Evolutionary conservation across 169 alveolate species (phyloP).

Genomic region (Plasmodium malariae): DNA sequence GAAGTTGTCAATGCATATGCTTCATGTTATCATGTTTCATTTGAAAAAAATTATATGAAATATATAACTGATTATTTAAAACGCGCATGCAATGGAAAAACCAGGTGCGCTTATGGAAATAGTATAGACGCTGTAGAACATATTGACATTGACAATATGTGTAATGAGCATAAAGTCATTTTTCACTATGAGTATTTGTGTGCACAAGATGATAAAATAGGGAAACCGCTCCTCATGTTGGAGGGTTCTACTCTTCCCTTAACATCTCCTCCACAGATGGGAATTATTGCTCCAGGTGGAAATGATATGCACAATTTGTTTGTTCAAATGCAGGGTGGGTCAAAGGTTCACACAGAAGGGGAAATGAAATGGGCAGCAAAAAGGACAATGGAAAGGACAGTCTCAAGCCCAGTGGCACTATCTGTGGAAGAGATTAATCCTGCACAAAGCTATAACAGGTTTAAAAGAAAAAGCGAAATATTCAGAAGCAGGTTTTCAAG

Average conservation of each 20-base stretch:
- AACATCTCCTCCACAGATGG: neutral
- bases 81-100: slow-evolving; percentile 21
- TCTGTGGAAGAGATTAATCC: too few relatives aligned
- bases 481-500: slow-evolving; percentile 42
- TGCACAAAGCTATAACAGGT: too few relatives aligned
- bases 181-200: slow-evolving; percentile 46
- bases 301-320: too few relatives aligned
- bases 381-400: too few relatives aligned
- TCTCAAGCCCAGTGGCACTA: too few relatives aligned
- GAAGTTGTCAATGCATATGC: slow-evolving; percentile 38
- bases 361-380: too few relatives aligned
- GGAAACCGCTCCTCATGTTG: neutral
- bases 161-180: neutral
- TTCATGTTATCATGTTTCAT: slow-evolving; percentile 17
- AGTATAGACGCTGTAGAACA: neutral
- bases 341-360: too few relatives aligned
- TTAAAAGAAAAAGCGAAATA: slow-evolving; percentile 4
- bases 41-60: slow-evolving; percentile 14
- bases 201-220: neutral
- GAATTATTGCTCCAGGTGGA: neutral
- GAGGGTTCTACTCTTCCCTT: too few relatives aligned
- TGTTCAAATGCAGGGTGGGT: too few relatives aligned
- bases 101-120: slow-evolving; percentile 23
- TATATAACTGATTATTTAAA: slow-evolving; percentile 11
- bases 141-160: neutral